Percentiles rank a stretch among this genome's conserved stretches.
Evolutionary conservation across 1,139 yeast species (phyloP).

Genomic region (Magnusiomyces magnusii): DNA sequence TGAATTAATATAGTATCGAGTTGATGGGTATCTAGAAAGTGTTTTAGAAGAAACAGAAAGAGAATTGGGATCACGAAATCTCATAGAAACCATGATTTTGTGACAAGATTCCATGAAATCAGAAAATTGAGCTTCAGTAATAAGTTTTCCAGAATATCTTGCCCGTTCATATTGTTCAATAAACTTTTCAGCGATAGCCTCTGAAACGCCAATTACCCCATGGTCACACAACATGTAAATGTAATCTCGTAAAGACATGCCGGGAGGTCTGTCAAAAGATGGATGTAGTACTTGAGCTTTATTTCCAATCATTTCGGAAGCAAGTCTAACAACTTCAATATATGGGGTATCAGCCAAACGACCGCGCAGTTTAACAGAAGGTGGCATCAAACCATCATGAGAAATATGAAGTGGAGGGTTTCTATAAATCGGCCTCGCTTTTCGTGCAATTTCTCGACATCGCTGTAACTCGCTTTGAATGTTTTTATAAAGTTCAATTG

Average conservation of each 20-base stretch:
- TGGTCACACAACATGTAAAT: slow-evolving; percentile 36
- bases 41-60: not conserved
- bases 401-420: slow-evolving; percentile 36
- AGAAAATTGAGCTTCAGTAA: slow-evolving; percentile 53
- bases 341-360: slow-evolving; percentile 50
- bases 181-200: slow-evolving; percentile 32
- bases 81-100: slow-evolving; percentile 18
- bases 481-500: slow-evolving; percentile 39
- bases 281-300: slow-evolving; percentile 42
- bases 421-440: slow-evolving; percentile 42
- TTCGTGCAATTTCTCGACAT: slow-evolving; percentile 42
- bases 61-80: not conserved
- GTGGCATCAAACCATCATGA: slow-evolving; percentile 56
- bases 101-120: slow-evolving; percentile 47
- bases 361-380: slow-evolving; percentile 32
- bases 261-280: slow-evolving; percentile 35
- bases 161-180: slow-evolving; percentile 59
- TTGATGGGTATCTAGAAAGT: not conserved
- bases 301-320: slow-evolving; percentile 34
- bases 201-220: slow-evolving; percentile 22
- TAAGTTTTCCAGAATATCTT: slow-evolving; percentile 58
- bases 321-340: slow-evolving; percentile 48
- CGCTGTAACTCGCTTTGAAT: slow-evolving; percentile 40
- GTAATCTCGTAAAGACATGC: slow-evolving; percentile 45
- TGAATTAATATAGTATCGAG: not conserved